These are phyloP conservation scores for Aureobasidium sp. DNA, from an alignment of 2,329 filamentous ascomycete species.

Conservation along the genomic window DNA sequence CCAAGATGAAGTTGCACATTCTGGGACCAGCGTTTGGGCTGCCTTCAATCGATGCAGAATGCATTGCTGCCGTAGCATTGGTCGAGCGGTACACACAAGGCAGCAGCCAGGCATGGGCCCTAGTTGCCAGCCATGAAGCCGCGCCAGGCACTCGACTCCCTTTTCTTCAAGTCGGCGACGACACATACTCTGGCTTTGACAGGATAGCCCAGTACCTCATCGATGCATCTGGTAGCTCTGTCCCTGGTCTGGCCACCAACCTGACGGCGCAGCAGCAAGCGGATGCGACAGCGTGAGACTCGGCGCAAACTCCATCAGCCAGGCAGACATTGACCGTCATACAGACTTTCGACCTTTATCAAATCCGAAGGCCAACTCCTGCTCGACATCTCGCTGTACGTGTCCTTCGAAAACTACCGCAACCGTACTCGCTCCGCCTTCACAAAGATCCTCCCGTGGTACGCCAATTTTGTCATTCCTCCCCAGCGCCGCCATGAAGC, in stretches of 20 bases:
- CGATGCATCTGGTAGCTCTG: conserved; percentile 24
- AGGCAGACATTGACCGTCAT: neutral
- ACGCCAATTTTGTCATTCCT: conserved; percentile 80
- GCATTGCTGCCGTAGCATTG: conserved; percentile 75
- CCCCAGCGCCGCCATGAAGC: conserved; percentile 65
- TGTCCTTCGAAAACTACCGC: conserved; percentile 82
- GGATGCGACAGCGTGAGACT: conserved; percentile 16
- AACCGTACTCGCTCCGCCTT: conserved; percentile 71
- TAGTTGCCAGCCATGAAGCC: conserved; percentile 53
- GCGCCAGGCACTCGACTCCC: conserved; percentile 21
- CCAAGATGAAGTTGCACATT: conserved; percentile 58
- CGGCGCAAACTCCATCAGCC: neutral
- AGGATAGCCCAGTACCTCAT: conserved; percentile 54
- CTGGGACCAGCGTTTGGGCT: conserved; percentile 86
- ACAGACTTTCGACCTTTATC: conserved; percentile 48
- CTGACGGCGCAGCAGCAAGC: conserved; percentile 13
- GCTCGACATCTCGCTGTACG: conserved; percentile 80
- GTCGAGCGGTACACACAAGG: conserved; percentile 41
- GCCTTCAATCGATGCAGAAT: conserved; percentile 86
- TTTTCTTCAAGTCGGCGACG: conserved; percentile 45
- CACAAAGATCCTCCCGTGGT: conserved; percentile 72
- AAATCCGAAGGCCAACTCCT: conserved; percentile 68
- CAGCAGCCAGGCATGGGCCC: conserved; percentile 47
- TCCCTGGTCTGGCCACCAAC: conserved; percentile 27
- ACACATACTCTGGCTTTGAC: conserved; percentile 55